Evolutionary conservation across 805 yeast species (phyloP).

Genomic region (Clavispora vitiphila): DNA sequence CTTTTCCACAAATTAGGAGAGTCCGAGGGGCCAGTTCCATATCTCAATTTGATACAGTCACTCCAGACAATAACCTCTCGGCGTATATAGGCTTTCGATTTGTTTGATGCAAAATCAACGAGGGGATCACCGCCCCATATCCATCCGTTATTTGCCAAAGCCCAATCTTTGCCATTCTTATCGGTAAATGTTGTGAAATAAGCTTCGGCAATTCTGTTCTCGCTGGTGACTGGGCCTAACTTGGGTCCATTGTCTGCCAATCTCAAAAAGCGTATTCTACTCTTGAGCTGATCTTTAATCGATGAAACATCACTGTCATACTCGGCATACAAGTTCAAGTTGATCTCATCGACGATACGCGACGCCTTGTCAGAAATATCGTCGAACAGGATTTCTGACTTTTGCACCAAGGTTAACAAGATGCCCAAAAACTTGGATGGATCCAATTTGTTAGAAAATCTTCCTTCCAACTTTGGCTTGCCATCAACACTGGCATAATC

Average conservation of each 20-base stretch:
- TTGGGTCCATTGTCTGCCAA: conserved; percentile 80
- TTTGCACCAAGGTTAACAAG: conserved; percentile 26
- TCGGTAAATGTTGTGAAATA: conserved; percentile 74
- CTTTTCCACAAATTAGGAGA: conserved; percentile 88
- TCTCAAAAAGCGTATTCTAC: conserved; percentile 71
- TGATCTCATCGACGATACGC: conserved; percentile 68
- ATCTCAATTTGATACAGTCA: conserved; percentile 90
- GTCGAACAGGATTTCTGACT: conserved; percentile 18
- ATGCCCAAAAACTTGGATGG: conserved; percentile 47
- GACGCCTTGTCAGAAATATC: conserved; percentile 33
- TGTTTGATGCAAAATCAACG: conserved; percentile 82
- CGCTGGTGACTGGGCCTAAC: conserved; percentile 54
- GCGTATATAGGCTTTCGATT: conserved; percentile 76
- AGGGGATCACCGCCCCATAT: conserved; percentile 96
- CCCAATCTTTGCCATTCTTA: conserved; percentile 53
- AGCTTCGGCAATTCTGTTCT: conserved; percentile 69
- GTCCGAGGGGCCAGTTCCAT: conserved; percentile 72
- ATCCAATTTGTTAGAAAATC: conserved; percentile 56
- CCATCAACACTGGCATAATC: conserved; percentile 35
- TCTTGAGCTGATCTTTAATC: conserved; percentile 64
- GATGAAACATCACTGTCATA: conserved; percentile 71
- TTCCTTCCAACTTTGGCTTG: conserved; percentile 40
- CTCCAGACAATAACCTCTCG: conserved; percentile 97
- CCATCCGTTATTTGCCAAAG: conserved; percentile 96
- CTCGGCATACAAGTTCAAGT: conserved; percentile 61